Conservation (phyloP, 352 stramenopile genomes). For the Globisporangium emineosum region DNA sequence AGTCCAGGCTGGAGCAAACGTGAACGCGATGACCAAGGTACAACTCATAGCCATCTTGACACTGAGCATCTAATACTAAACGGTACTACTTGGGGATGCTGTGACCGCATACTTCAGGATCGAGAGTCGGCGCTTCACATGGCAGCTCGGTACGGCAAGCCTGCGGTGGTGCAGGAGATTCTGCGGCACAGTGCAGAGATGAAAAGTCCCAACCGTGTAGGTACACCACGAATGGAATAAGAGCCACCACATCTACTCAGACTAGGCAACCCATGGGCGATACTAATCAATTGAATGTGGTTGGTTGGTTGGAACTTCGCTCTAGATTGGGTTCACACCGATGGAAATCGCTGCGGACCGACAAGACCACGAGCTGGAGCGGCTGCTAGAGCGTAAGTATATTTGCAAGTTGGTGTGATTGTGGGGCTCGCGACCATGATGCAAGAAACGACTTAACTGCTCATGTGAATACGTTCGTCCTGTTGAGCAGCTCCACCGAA, state of each 20-base stretch:
- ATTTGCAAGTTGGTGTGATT: too few species aligned
- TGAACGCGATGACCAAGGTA: slow-evolving; percentile 35
- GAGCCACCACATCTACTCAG: too few species aligned
- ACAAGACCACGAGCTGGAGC: slow-evolving; percentile 30
- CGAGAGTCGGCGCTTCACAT: slow-evolving; percentile 40
- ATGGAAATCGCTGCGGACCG: slow-evolving; percentile 44
- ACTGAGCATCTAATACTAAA: neutral
- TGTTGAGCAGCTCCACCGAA: slow-evolving; percentile 26
- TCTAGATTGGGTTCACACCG: slow-evolving; percentile 34
- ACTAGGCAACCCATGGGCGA: neutral
- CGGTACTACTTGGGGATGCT: neutral
- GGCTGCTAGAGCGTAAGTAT: slow-evolving; percentile 47
- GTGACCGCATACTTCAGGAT: slow-evolving; percentile 16
- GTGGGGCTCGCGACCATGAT: neutral
- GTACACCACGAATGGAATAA: too few species aligned
- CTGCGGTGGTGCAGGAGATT: slow-evolving; percentile 33
- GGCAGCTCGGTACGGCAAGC: slow-evolving; percentile 40
- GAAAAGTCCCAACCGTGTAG: slow-evolving; percentile 30
- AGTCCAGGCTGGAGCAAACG: slow-evolving; percentile 41
- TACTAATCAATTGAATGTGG: neutral
- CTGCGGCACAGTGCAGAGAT: slow-evolving; percentile 34
- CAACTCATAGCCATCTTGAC: neutral
- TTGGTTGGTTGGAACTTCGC: too few species aligned
- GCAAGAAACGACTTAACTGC: too few species aligned
- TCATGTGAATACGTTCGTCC: neutral